Percentiles rank a stretch among this genome's conserved stretches.
Conservation (phyloP, 2,329 filamentous ascomycete species). For the Xylogone sp. region DNA sequence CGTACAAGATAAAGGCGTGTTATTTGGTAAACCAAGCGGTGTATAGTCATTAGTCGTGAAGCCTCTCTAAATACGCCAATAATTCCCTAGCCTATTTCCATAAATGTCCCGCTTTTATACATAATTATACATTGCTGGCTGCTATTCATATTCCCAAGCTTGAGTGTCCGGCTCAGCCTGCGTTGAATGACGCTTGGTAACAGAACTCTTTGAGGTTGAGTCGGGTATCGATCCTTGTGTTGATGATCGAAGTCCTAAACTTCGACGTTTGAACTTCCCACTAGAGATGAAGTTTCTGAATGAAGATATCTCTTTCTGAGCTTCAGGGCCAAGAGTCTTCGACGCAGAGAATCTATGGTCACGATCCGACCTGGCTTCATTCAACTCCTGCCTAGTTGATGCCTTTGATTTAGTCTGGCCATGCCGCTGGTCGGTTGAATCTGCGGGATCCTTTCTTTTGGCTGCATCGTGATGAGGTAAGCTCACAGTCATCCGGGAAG, state of each 20-base stretch:
- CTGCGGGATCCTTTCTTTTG: background rate
- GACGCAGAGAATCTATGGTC: background rate
- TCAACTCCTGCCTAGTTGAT: background rate
- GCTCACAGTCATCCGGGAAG: background rate
- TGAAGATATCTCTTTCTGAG: background rate
- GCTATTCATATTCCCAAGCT: constrained; percentile 4
- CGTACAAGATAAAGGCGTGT: background rate
- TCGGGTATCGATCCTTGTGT: constrained; percentile 1
- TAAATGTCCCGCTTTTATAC: background rate
- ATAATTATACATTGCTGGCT: background rate
- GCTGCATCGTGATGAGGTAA: background rate
- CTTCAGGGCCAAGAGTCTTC: background rate
- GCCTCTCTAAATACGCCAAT: background rate
- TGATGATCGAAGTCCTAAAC: constrained; percentile 14
- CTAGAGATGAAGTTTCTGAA: background rate
- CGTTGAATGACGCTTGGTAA: constrained; percentile 5
- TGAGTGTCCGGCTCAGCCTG: constrained; percentile 12
- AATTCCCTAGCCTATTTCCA: background rate
- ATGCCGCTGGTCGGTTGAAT: background rate
- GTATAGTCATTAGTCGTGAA: background rate
- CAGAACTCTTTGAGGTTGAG: constrained; percentile 8
- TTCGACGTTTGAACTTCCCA: constrained; percentile 8
- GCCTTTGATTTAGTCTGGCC: background rate
- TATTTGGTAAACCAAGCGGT: background rate
- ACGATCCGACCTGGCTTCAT: background rate